Percentiles rank a stretch among this genome's conserved stretches.
Evolutionary conservation across 1,284 basidiomycete genomes (phyloP).

Genomic region (Erythrobasidium hasegawianum): DNA sequence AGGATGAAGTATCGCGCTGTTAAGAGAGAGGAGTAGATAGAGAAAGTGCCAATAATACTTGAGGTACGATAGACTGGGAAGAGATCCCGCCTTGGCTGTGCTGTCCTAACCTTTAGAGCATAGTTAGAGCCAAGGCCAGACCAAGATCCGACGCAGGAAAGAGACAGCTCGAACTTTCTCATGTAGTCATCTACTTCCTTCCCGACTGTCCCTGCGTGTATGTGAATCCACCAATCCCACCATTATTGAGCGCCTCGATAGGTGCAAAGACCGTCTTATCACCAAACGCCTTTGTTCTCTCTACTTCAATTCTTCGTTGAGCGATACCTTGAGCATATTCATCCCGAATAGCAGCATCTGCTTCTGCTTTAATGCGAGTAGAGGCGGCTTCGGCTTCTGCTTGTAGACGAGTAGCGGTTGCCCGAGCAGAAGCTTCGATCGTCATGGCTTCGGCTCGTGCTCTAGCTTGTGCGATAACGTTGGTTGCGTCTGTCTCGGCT

Average conservation of each 20-base stretch:
- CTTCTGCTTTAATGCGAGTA: slow-evolving; percentile 60
- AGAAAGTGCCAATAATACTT: too few relatives aligned
- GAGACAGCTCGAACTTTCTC: too few relatives aligned
- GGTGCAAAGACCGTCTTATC: slow-evolving; percentile 67
- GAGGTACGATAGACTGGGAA: too few relatives aligned
- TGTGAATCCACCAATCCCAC: slow-evolving; percentile 13
- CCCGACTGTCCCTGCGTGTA: too few relatives aligned
- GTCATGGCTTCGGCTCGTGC: slow-evolving; percentile 32
- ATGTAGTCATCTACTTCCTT: too few relatives aligned
- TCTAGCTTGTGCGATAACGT: slow-evolving; percentile 62
- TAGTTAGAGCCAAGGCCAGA: too few relatives aligned
- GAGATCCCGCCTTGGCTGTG: too few relatives aligned
- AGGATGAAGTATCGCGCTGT: too few relatives aligned
- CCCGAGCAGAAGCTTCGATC: slow-evolving; percentile 52
- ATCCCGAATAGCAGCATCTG: slow-evolving; percentile 61
- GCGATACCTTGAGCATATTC: slow-evolving; percentile 71
- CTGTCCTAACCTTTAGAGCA: too few relatives aligned
- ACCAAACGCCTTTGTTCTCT: slow-evolving; percentile 63
- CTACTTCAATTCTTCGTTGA: slow-evolving; percentile 62
- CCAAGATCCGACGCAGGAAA: too few relatives aligned
- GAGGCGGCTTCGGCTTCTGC: slow-evolving; percentile 71
- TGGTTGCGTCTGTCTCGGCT: slow-evolving; percentile 64
- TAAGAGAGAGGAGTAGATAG: too few relatives aligned
- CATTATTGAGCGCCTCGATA: slow-evolving; percentile 52
- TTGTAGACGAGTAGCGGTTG: slow-evolving; percentile 63